Percentiles rank a stretch among this genome's conserved stretches.
Conservation (phyloP, 768 basidiomycete genomes). For the Trametes cingulata region DNA sequence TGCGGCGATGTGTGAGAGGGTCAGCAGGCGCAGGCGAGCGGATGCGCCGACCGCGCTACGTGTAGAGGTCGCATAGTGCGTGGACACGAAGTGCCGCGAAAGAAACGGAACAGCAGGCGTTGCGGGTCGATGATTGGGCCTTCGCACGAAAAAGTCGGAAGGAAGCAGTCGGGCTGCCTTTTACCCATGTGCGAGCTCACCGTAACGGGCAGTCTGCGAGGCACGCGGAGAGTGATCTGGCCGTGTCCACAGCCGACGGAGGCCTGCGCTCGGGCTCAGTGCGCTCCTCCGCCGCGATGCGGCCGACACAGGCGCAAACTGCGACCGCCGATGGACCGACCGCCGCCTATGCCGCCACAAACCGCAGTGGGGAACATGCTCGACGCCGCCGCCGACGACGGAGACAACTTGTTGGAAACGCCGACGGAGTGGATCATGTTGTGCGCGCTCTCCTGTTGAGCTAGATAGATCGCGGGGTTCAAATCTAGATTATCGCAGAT, state of each 20-base stretch:
- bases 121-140: background rate
- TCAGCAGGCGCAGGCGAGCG: background rate
- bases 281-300: background rate
- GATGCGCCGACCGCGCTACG: background rate
- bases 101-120: conserved; percentile 1
- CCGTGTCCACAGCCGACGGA: background rate
- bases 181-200: background rate
- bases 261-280: background rate
- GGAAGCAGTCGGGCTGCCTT: conserved; percentile 1
- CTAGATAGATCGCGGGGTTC: background rate
- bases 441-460: background rate
- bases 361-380: background rate
- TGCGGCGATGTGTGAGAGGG: background rate
- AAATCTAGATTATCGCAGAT: conserved; percentile 1
- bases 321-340: background rate
- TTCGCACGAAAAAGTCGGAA: conserved; percentile 17
- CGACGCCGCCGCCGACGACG: conserved; percentile 1
- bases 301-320: background rate
- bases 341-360: background rate
- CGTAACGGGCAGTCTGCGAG: conserved; percentile 30
- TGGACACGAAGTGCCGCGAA: conserved; percentile 10
- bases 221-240: conserved; percentile 27
- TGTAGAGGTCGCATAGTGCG: background rate
- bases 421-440: background rate
- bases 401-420: background rate